These are phyloP conservation scores for Meripilus lineatus DNA, from an alignment of 1,284 basidiomycete species.

Conservation along the genomic window DNA sequence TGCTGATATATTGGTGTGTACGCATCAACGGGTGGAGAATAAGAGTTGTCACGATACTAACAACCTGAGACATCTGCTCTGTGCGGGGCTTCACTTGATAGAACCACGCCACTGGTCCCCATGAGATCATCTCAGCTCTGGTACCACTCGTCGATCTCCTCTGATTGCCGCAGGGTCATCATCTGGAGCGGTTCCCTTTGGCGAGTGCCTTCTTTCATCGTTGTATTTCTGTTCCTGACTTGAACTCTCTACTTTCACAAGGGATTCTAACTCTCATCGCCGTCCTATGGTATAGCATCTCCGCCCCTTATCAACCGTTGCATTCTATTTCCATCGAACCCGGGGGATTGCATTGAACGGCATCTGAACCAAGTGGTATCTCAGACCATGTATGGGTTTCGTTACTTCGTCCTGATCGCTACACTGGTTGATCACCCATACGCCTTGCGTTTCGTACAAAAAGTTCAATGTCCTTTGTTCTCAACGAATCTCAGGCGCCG, in stretches of 20 bases:
- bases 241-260: constrained; percentile 22
- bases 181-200: constrained; percentile 95
- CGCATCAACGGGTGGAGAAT: constrained; percentile 75
- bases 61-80: constrained; percentile 55
- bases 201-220: constrained; percentile 32
- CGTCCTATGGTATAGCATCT: constrained; percentile 94
- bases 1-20: constrained; percentile 24
- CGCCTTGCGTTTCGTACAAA: constrained; percentile 89
- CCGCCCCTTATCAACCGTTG: constrained; percentile 79
- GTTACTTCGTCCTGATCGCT: constrained; percentile 7
- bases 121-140: constrained; percentile 77
- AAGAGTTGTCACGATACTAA: constrained; percentile 83
- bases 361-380: constrained; percentile 67
- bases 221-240: constrained; percentile 3
- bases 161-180: constrained; percentile 79
- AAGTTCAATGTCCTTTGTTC: constrained; percentile 49
- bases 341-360: constrained; percentile 6
- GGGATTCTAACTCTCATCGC: constrained; percentile 89
- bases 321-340: constrained; percentile 50
- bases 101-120: not conserved
- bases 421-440: constrained; percentile 27
- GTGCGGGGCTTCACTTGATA: constrained; percentile 1
- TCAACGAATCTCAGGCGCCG: no score
- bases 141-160: constrained; percentile 87
- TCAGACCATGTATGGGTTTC: constrained; percentile 65